Conservation (phyloP, 1,284 basidiomycete genomes). For the Naganishia liquefaciens region DNA sequence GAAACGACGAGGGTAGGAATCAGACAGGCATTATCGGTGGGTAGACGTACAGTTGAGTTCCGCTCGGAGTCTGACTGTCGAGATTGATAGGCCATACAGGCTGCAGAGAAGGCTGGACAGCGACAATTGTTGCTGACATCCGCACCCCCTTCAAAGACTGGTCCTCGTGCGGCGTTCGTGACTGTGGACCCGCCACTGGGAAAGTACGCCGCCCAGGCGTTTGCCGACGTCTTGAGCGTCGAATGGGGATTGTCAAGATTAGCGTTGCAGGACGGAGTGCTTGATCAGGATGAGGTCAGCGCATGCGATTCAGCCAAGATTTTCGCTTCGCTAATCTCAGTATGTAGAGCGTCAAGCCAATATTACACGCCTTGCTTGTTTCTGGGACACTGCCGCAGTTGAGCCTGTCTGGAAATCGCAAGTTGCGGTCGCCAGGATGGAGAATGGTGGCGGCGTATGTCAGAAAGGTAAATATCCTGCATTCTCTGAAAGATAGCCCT, state of each 20-base stretch:
- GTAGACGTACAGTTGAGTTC: constrained; percentile 37
- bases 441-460: constrained; percentile 78
- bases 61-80: background rate
- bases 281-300: constrained; percentile 72
- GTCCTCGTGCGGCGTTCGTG: constrained; percentile 8
- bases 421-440: constrained; percentile 76
- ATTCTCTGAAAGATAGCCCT: background rate
- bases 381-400: constrained; percentile 78
- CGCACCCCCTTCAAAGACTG: constrained; percentile 53
- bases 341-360: constrained; percentile 74
- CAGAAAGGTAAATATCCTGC: constrained; percentile 60
- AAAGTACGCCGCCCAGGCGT: constrained; percentile 67
- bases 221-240: constrained; percentile 83
- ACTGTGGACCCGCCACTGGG: constrained; percentile 61
- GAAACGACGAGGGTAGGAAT: constrained; percentile 67
- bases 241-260: constrained; percentile 85
- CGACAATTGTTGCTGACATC: constrained; percentile 21
- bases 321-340: constrained; percentile 3
- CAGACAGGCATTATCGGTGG: constrained; percentile 69
- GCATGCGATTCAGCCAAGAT: constrained; percentile 3
- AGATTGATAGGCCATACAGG: background rate
- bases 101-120: constrained; percentile 1
- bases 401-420: constrained; percentile 81
- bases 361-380: constrained; percentile 86
- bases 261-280: constrained; percentile 72